phyloP scores from a whole-genome alignment of 805 yeast genomes.

The Zygosaccharomyces rouxii region DNA sequence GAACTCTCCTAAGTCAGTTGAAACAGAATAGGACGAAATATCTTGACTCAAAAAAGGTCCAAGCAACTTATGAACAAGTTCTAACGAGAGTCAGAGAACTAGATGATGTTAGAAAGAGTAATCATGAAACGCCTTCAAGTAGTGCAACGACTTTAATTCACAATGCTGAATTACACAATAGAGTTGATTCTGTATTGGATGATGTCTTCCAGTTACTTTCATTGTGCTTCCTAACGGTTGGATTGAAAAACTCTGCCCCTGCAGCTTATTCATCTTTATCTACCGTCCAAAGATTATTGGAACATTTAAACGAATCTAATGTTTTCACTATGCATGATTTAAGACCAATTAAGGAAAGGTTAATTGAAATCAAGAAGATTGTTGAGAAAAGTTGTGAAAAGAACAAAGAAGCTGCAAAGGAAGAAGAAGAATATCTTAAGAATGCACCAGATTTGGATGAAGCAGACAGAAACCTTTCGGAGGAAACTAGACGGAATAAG shows the following conservation, averaged over 20 bases:
- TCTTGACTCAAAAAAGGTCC: slow-evolving; percentile 65
- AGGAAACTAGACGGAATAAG: slow-evolving; percentile 38
- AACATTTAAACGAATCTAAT: slow-evolving; percentile 74
- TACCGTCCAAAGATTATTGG: slow-evolving; percentile 79
- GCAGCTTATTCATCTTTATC: slow-evolving; percentile 88
- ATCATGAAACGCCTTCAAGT: slow-evolving; percentile 15
- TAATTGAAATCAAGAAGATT: slow-evolving; percentile 64
- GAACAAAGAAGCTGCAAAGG: slow-evolving; percentile 19
- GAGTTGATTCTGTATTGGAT: slow-evolving; percentile 72
- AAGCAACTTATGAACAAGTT: slow-evolving; percentile 53
- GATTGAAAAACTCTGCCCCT: slow-evolving; percentile 84
- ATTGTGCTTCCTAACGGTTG: slow-evolving; percentile 86
- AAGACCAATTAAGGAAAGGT: slow-evolving; percentile 66
- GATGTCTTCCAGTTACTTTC: slow-evolving; percentile 87
- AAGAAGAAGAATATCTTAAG: slow-evolving; percentile 10
- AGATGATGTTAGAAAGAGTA: slow-evolving; percentile 48
- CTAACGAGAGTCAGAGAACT: slow-evolving; percentile 50
- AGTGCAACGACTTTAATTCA: slow-evolving; percentile 29
- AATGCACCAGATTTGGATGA: slow-evolving; percentile 13
- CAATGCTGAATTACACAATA: slow-evolving; percentile 33
- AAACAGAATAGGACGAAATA: slow-evolving; percentile 64
- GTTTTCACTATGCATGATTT: slow-evolving; percentile 84
- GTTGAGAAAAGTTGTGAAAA: slow-evolving; percentile 41
- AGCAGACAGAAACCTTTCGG: slow-evolving; percentile 19
- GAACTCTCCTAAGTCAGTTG: slow-evolving; percentile 42